These are phyloP conservation scores for Rosa rugosa DNA, from an alignment of 306 rosid genomes.

Conservation along the genomic window DNA sequence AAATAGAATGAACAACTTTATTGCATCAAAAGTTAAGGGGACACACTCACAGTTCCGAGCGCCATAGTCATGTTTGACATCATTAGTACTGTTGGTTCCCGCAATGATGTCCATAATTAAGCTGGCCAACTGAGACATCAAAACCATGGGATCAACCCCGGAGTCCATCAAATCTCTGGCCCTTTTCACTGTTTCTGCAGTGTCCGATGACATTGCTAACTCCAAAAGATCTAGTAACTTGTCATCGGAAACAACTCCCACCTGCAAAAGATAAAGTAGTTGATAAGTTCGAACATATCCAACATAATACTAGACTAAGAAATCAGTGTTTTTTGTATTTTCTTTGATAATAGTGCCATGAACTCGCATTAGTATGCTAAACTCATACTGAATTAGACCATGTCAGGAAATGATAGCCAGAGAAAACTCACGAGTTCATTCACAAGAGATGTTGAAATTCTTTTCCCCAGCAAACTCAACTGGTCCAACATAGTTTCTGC, in stretches of 20 bases:
- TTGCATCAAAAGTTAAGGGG: conserved; percentile 25
- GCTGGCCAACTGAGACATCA: conserved; percentile 92
- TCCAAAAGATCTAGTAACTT: conserved; percentile 92
- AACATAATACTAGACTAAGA: conserved; percentile 4
- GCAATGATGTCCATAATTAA: conserved; percentile 98
- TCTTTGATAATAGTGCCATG: not conserved
- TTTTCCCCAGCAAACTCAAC: conserved; percentile 88
- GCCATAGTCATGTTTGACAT: conserved; percentile 56
- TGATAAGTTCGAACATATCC: conserved; percentile 22
- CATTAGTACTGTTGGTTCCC: conserved; percentile 70
- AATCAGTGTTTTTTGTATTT: not conserved
- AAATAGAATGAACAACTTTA: conserved; percentile 19
- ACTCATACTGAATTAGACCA: not conserved
- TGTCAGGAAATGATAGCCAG: conserved; percentile 27
- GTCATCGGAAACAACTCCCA: conserved; percentile 95
- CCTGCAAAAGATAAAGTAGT: conserved; percentile 53
- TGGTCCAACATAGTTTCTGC: conserved; percentile 99
- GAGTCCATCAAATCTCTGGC: conserved; percentile 97
- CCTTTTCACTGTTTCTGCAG: conserved; percentile 89
- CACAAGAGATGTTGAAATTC: conserved; percentile 85
- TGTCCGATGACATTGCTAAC: conserved; percentile 92
- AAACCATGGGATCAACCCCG: conserved; percentile 91
- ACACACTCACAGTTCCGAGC: conserved; percentile 73
- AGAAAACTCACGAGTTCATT: conserved; percentile 90
- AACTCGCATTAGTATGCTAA: not conserved